Base-by-base conservation (phyloP, 768 basidiomycete genomes). In the Pholiota conissans region DNA sequence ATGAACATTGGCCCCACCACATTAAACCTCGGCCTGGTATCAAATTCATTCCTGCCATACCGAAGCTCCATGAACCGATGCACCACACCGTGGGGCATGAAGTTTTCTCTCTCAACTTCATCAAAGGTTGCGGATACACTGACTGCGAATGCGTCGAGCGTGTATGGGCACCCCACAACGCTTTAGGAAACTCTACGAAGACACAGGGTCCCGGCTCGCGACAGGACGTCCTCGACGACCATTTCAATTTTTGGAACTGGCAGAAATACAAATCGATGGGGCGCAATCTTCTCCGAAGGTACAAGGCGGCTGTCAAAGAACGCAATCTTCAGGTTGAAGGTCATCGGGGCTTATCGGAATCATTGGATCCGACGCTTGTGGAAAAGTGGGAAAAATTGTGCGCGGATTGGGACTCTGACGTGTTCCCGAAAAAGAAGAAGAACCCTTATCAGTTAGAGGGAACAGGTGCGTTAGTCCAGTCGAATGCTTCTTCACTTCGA, bases 61-160 rank as follows among this genome's bases (percentile, higher is more conserved):
- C 69, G 2, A 74, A 74, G 50, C 61, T 71, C 10, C 73, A 75
- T 59, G 42, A 68, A 8, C 53, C 52, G 26, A 66, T 62, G 5
- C 74, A 75, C 57, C 52, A 63, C 13, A 22, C 34, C 0, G 50
- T 45, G 7, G 60, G 63, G 28, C 71, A 70, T 26, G 52, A 62
- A 4, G 30, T 27, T 1, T 73, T 32, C 49, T 73, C 67, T 0
- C 59, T 73, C 55, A 73, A 73, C 49, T 66, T 59, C 27, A 37
- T 63, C 5, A 49, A 40, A 1, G 65, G 69, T 3, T 58, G 62
- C 22, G 73, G 70, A 3, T 57, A 65, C 0, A 65, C 68, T 1
- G 73, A 74, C 53, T 64, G 72, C 0, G 74, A 79, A 52, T 69
- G 58, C 0, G 66, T 70, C 0, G 76, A 79, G 35, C 60, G 66